phyloP scores from a whole-genome alignment of 345 rosid species.

The Dovyalis caffra region DNA sequence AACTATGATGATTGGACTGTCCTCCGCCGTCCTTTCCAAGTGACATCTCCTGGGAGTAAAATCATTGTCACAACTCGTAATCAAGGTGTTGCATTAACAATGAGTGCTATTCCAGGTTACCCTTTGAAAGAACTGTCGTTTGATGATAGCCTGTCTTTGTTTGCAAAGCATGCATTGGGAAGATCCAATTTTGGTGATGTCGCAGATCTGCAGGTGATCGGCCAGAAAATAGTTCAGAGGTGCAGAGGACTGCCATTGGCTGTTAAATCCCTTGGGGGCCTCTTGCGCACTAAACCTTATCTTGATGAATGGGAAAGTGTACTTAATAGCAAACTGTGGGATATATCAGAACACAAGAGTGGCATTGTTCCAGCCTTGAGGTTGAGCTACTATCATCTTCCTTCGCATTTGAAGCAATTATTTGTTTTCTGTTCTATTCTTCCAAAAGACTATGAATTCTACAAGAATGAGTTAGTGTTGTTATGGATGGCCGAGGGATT shows the following conservation, averaged over 20 bases:
- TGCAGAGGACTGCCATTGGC: slow-evolving; percentile 27
- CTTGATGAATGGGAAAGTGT: slow-evolving; percentile 16
- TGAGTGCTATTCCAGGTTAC: background rate
- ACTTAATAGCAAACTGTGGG: slow-evolving; percentile 17
- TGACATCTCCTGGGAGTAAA: slow-evolving; percentile 3
- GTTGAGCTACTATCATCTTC: slow-evolving; percentile 18
- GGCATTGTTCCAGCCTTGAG: slow-evolving; percentile 14
- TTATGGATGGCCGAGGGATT: slow-evolving; percentile 30
- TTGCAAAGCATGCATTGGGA: slow-evolving; percentile 11
- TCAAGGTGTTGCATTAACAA: background rate
- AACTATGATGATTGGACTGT: slow-evolving; percentile 3
- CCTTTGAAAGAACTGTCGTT: slow-evolving; percentile 1
- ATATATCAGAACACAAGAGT: background rate
- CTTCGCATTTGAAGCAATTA: slow-evolving; percentile 16
- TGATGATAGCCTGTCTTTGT: slow-evolving; percentile 20
- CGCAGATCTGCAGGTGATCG: background rate
- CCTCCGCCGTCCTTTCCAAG: background rate
- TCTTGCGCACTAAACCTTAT: slow-evolving; percentile 3
- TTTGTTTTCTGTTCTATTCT: slow-evolving; percentile 24
- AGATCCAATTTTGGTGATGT: background rate
- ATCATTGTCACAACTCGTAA: slow-evolving; percentile 7
- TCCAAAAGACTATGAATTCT: slow-evolving; percentile 21
- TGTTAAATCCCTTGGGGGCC: slow-evolving; percentile 23
- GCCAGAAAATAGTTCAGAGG: slow-evolving; percentile 6
- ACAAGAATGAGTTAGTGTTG: slow-evolving; percentile 18